Evolutionary conservation across 495 filamentous ascomycete genomes (phyloP).

Genomic region (Lasiosphaeria ovina): DNA sequence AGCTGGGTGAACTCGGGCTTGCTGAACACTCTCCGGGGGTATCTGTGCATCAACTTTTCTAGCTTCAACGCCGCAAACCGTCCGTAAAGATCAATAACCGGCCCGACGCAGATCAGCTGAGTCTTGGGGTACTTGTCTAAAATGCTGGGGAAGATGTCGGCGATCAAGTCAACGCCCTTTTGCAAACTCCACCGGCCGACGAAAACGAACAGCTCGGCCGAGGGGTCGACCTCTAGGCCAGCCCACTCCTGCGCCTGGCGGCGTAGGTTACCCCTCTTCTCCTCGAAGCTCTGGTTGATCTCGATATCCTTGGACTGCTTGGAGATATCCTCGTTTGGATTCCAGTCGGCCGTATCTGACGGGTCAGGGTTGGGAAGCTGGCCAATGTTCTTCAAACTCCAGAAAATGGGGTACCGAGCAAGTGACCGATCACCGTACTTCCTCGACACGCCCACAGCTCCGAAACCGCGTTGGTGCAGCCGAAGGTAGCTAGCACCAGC

Average conservation of each 20-base stretch:
- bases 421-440: conserved; percentile 76
- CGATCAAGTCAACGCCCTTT: conserved; percentile 76
- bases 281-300: conserved; percentile 59
- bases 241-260: conserved; percentile 78
- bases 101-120: conserved; percentile 70
- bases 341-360: conserved; percentile 69
- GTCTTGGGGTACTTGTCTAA: conserved; percentile 65
- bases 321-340: conserved; percentile 41
- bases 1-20: conserved; percentile 75
- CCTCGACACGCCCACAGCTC: conserved; percentile 70
- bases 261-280: conserved; percentile 54
- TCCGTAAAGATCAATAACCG: conserved; percentile 75
- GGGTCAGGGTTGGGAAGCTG: conserved; percentile 75
- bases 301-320: conserved; percentile 51
- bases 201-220: conserved; percentile 74
- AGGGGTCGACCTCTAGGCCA: conserved; percentile 60
- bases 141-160: conserved; percentile 70
- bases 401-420: conserved; percentile 75
- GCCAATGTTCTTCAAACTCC: conserved; percentile 69
- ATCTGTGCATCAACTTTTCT: conserved; percentile 67
- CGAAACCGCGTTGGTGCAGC: conserved; percentile 71
- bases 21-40: conserved; percentile 73
- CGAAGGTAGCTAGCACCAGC: conserved; percentile 72
- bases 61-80: conserved; percentile 75
- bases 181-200: conserved; percentile 79